Evolutionary conservation across 768 basidiomycete species (phyloP), one percentile per base, ranked within the genome.

Genomic region (Lactarius indigo): DNA sequence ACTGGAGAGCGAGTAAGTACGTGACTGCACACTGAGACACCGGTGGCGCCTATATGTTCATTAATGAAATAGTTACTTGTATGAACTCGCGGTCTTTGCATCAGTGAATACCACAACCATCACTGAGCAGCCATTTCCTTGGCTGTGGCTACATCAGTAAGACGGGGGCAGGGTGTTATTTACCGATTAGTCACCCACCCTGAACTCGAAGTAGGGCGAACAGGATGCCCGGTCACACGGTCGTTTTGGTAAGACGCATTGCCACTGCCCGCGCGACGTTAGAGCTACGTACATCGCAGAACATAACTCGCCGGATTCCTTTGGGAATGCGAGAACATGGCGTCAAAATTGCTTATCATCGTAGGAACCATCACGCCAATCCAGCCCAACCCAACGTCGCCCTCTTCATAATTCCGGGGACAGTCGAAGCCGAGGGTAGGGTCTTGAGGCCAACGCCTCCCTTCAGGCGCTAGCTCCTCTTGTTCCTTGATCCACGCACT

Each of bases 401-500:
- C 41, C 17, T 26, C 17, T 18, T 58, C 35, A 18, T 26, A 4
- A 13, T 57, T 41, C 56, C 56, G 31, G 4, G 61, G 56, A 17
- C 54, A 50, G 6, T 56, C 44, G 31, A 61, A 23, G 9, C 12
- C 2, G 5, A 33, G 12, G 23, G 20, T n/a, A 31, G 59, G 42
- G 52, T 61, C 65, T 10, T 31, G 54, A n/a, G n/a, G n/a, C n/a
- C n/a, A n/a, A n/a, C n/a, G 26, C 26, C 8, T 12, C 18, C 41
- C 41, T 15, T 28, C 30, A 3, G 63, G 31, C 31, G 23, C 15
- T 28, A 18, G 28, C 37, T 3, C n/a, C 12, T 41, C 44, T 50
- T 41, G 65, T 26, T 66, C 65, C 37, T 30, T 44, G 18, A 66
- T 66, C 65, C 65, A 66, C 7, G 33, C 35, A 17, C 56, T 52